A percentile compares a stretch with the other conserved stretches of the same genome.
These are phyloP conservation scores for Camelina laxa DNA, from an alignment of 345 rosid species.

Conservation along the genomic window DNA sequence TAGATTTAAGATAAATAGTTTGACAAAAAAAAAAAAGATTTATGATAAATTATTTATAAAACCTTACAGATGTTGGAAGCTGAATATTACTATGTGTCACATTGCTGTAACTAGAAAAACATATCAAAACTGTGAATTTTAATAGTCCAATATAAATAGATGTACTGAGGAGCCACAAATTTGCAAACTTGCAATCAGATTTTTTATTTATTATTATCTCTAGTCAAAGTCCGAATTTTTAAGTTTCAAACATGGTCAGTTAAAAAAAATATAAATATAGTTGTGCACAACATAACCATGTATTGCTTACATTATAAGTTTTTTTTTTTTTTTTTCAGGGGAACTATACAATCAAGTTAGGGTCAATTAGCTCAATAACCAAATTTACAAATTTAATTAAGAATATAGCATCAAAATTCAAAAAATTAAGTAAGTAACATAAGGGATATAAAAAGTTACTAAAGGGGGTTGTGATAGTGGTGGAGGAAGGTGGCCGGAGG, in stretches of 20 bases:
- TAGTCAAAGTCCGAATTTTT: background rate
- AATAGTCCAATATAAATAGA: background rate
- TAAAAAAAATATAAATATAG: too few relatives aligned
- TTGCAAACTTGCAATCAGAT: background rate
- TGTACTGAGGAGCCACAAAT: background rate
- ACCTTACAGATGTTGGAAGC: background rate
- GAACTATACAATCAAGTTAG: background rate
- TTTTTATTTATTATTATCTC: background rate
- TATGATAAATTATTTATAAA: too few relatives aligned
- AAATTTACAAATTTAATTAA: too few relatives aligned
- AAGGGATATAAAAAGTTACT: too few relatives aligned
- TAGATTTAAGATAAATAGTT: too few relatives aligned
- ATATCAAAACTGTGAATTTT: too few relatives aligned
- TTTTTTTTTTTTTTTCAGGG: background rate
- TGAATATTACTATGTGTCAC: background rate
- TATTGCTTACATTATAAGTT: background rate
- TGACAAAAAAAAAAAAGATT: too few relatives aligned
- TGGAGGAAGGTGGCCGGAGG: too few relatives aligned
- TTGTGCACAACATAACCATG: background rate
- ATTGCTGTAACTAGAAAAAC: background rate
- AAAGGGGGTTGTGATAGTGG: too few relatives aligned
- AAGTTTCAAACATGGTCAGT: background rate
- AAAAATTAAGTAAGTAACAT: too few relatives aligned
- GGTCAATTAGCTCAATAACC: too few relatives aligned
- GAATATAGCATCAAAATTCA: too few relatives aligned